Evolutionary conservation across 148 eudicot genomes (phyloP).

Genomic region (Diospyros kaki): DNA sequence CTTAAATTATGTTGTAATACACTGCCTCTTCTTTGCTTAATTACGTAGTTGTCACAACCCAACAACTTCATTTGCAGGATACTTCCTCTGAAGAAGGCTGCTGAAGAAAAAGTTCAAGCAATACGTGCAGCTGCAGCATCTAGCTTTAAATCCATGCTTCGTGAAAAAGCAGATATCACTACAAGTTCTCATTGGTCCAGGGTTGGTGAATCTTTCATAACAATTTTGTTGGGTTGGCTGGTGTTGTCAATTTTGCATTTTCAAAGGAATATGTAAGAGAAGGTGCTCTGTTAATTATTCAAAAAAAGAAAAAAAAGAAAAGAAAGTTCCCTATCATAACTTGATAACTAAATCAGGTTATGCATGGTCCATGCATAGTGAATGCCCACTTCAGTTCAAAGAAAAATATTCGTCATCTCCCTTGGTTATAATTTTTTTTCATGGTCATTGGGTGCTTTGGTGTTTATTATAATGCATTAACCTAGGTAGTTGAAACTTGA

Average conservation of each 20-base stretch:
- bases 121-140: slow-evolving; percentile 59
- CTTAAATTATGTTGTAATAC: background rate
- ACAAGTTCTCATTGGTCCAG: slow-evolving; percentile 90
- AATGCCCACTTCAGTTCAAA: background rate
- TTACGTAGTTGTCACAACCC: background rate
- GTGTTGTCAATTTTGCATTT: background rate
- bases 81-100: slow-evolving; percentile 55
- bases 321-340: background rate
- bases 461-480: background rate
- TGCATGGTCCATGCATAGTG: background rate
- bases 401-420: background rate
- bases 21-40: background rate
- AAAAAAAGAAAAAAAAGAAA: no score
- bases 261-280: background rate
- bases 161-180: slow-evolving; percentile 58
- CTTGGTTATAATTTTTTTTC: background rate
- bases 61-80: slow-evolving; percentile 46
- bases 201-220: slow-evolving; percentile 38
- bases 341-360: background rate
- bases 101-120: slow-evolving; percentile 74
- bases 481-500: background rate
- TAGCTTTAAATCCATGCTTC: slow-evolving; percentile 81
- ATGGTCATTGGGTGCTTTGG: background rate
- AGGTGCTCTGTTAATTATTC: background rate
- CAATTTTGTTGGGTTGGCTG: background rate